Evolutionary conservation across 257 asterid species (phyloP).

Genomic region (Fraxinus americana): DNA sequence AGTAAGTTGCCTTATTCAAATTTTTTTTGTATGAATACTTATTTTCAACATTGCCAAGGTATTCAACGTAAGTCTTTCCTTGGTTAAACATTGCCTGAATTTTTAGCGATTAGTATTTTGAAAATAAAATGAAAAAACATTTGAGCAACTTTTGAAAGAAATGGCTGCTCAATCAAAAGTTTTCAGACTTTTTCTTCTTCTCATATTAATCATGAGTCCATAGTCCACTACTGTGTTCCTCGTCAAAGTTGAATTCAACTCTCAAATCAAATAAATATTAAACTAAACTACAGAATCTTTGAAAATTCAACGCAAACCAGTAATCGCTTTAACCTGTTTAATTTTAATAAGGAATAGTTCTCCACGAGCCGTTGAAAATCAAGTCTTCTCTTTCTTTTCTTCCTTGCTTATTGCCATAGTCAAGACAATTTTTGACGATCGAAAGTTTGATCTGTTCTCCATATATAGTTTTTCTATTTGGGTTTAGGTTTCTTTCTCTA

Average conservation of each 20-base stretch:
- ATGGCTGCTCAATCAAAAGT: not conserved
- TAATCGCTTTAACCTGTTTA: constrained; percentile 13
- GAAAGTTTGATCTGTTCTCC: not conserved
- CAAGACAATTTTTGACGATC: constrained; percentile 32
- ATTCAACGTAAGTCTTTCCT: no score
- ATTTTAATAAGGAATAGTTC: constrained; percentile 1
- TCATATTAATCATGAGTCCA: not conserved
- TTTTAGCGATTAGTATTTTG: no score
- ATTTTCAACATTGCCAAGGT: no score
- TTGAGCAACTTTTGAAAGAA: not conserved
- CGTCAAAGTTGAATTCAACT: constrained; percentile 37
- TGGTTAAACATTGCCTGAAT: no score
- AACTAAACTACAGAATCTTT: constrained; percentile 31
- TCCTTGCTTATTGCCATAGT: constrained; percentile 22
- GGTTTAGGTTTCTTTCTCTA: constrained; percentile 27
- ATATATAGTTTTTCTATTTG: constrained; percentile 19
- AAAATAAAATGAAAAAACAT: not conserved
- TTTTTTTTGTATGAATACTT: no score
- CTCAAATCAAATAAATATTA: not conserved
- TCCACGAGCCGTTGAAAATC: constrained; percentile 45
- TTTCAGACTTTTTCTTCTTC: not conserved
- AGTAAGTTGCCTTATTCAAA: no score
- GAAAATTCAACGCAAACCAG: constrained; percentile 37
- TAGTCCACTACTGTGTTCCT: constrained; percentile 22
- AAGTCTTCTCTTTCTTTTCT: constrained; percentile 37